Percentiles rank a stretch among this genome's conserved stretches.
Evolutionary conservation across 345 rosid genomes (phyloP).

Genomic region (Pistacia integerrima): DNA sequence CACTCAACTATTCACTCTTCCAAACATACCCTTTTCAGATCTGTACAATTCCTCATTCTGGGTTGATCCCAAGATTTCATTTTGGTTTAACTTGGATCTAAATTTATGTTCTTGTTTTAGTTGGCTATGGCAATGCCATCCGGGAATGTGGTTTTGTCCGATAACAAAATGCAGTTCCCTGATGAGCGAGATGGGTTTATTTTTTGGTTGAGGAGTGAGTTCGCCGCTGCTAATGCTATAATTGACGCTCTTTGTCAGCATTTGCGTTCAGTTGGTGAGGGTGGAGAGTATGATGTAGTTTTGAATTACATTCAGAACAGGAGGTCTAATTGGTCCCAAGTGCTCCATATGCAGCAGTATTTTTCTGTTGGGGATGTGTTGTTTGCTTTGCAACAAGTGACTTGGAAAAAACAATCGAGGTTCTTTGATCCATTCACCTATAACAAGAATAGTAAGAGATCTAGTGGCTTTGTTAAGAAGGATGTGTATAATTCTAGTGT

Average conservation of each 20-base stretch:
- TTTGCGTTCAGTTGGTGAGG: constrained; percentile 60
- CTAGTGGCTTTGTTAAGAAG: constrained; percentile 29
- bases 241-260: constrained; percentile 79
- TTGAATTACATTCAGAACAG: constrained; percentile 65
- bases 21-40: constrained; percentile 37
- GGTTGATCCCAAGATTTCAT: constrained; percentile 12
- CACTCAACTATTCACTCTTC: constrained; percentile 23
- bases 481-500: constrained; percentile 38
- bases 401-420: constrained; percentile 56
- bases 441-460: constrained; percentile 55
- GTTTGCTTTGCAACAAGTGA: constrained; percentile 66
- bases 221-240: constrained; percentile 92
- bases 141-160: constrained; percentile 55
- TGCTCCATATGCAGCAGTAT: constrained; percentile 84
- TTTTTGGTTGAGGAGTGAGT: constrained; percentile 85
- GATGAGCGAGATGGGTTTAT: constrained; percentile 85
- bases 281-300: constrained; percentile 68
- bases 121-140: constrained; percentile 79
- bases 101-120: background rate
- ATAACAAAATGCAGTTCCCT: constrained; percentile 63
- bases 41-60: constrained; percentile 18
- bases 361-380: constrained; percentile 60
- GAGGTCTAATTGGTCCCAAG: constrained; percentile 75
- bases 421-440: constrained; percentile 50
- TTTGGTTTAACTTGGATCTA: constrained; percentile 20